These are phyloP conservation scores for Yamadazyma sp. DNA, from an alignment of 805 yeast species.

Conservation along the genomic window DNA sequence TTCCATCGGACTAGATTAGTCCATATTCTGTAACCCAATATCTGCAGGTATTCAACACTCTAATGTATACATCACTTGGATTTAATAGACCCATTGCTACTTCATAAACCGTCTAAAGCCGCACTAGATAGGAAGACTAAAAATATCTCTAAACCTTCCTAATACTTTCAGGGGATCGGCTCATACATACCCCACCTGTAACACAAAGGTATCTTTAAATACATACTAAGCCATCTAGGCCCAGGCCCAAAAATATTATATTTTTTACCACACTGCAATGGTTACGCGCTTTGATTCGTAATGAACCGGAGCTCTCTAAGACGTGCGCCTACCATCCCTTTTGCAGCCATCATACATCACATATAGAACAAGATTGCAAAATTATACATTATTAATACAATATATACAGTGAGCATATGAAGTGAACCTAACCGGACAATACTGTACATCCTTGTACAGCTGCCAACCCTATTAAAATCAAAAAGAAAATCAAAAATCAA, in stretches of 20 bases:
- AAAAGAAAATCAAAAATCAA: background rate
- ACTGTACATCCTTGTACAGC: constrained; percentile 2
- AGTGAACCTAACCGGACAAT: constrained; percentile 2
- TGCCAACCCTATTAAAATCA: background rate
- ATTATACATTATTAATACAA: constrained; percentile 5
- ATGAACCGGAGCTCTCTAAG: background rate
- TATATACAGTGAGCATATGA: constrained; percentile 7
- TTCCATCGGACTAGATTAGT: no score
- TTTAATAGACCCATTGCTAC: no score
- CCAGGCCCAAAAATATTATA: background rate
- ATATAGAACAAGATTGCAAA: background rate
- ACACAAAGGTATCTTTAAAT: no score
- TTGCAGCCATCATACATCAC: constrained; percentile 7
- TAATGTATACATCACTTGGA: no score
- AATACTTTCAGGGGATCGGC: no score
- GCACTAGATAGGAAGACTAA: no score
- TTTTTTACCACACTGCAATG: constrained; percentile 3
- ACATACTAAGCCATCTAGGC: background rate
- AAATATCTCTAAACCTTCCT: no score
- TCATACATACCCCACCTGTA: no score
- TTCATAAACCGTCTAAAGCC: no score
- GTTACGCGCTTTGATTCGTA: background rate
- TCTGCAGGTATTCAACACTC: no score
- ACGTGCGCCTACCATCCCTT: constrained; percentile 1
- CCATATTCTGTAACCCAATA: no score